Evolutionary conservation across 441 rosid genomes (phyloP).

Genomic region (Euphorbia neoarborescens): DNA sequence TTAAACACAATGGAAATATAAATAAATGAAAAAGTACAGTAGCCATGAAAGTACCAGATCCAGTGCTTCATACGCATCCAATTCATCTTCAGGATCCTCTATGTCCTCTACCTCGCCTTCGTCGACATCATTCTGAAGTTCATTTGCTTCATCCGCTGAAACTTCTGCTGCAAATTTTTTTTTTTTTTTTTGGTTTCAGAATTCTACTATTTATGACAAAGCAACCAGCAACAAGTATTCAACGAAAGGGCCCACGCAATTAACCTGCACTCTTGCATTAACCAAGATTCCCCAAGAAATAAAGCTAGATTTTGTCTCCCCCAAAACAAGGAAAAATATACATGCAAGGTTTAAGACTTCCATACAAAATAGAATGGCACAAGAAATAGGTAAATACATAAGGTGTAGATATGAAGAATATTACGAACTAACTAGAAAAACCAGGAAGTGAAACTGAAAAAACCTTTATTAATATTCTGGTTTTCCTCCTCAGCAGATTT

Average conservation of each 20-base stretch:
- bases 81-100: slow-evolving; percentile 61
- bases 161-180: slow-evolving; percentile 21
- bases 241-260: background rate
- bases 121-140: slow-evolving; percentile 26
- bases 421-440: background rate
- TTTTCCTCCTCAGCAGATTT: slow-evolving; percentile 41
- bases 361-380: background rate
- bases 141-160: slow-evolving; percentile 32
- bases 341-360: background rate
- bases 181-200: slow-evolving; percentile 2
- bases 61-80: slow-evolving; percentile 51
- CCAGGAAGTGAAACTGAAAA: slow-evolving; percentile 5
- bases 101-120: slow-evolving; percentile 39
- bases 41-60: slow-evolving; percentile 40
- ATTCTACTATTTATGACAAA: slow-evolving; percentile 6
- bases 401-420: background rate
- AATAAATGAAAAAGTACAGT: background rate
- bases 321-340: background rate
- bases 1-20: background rate
- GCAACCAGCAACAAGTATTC: slow-evolving; percentile 4
- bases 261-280: background rate
- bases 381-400: background rate
- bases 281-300: background rate
- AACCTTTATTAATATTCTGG: slow-evolving; percentile 39
- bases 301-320: background rate